These are phyloP conservation scores for Pichia insulana DNA, from an alignment of 805 yeast genomes.

Conservation along the genomic window DNA sequence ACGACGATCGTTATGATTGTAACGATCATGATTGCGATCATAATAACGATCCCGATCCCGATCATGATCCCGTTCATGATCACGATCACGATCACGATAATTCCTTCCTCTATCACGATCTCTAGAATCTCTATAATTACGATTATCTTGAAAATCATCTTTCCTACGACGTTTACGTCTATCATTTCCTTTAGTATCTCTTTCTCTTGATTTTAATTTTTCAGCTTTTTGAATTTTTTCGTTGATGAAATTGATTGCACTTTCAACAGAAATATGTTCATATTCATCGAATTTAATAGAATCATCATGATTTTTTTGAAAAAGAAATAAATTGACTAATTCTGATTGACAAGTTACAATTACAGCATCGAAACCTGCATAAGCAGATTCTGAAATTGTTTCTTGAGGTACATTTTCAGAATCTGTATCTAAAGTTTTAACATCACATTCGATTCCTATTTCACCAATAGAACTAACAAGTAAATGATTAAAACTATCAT, in stretches of 20 bases:
- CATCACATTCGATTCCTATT: constrained; percentile 26
- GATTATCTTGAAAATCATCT: too few species aligned
- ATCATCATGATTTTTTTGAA: constrained; percentile 56
- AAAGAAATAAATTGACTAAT: constrained; percentile 62
- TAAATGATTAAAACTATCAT: constrained; percentile 27
- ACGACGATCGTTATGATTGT: not conserved
- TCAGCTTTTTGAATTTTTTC: constrained; percentile 29
- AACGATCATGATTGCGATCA: not conserved
- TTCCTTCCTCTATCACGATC: constrained; percentile 10
- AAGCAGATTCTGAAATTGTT: constrained; percentile 68
- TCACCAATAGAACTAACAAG: constrained; percentile 33
- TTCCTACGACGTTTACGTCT: constrained; percentile 10
- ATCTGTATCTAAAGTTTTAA: constrained; percentile 19
- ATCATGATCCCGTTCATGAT: constrained; percentile 6
- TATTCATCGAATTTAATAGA: constrained; percentile 81
- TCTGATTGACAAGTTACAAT: constrained; percentile 45
- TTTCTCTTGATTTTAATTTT: constrained; percentile 2
- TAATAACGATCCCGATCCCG: constrained; percentile 4
- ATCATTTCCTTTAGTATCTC: not conserved
- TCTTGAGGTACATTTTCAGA: constrained; percentile 32
- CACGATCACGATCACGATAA: constrained; percentile 2
- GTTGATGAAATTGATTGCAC: constrained; percentile 49
- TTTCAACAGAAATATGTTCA: constrained; percentile 54
- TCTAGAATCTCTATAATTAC: constrained; percentile 2
- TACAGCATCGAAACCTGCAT: constrained; percentile 67